A percentile compares a stretch with the other conserved stretches of the same genome.
phyloP scores from a whole-genome alignment of 108 stramenopile genomes.

The Epithemia pelagica region DNA sequence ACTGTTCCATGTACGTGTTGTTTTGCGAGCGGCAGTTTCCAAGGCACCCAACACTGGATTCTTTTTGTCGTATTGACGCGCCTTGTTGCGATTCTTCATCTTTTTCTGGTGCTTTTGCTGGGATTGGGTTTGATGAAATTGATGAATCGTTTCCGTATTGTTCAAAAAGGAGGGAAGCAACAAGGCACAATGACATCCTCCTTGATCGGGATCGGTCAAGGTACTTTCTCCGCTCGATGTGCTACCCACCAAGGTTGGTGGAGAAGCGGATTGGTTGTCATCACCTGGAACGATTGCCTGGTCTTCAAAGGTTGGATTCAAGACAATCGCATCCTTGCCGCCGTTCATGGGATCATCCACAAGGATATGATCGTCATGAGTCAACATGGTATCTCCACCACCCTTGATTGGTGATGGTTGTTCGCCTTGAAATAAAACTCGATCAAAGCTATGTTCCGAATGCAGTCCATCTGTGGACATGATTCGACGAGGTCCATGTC shows the following conservation, averaged over 20 bases:
- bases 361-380: too few relatives aligned
- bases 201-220: background rate
- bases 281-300: background rate
- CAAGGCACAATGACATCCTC: background rate
- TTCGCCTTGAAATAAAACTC: background rate
- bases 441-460: background rate
- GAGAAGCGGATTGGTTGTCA: background rate
- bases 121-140: background rate
- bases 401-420: background rate
- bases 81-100: background rate
- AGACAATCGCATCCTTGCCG: background rate
- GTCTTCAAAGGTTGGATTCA: background rate
- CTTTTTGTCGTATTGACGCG: background rate
- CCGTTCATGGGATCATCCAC: too few relatives aligned
- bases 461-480: background rate
- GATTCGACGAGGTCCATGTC: background rate
- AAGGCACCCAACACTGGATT: background rate
- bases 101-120: background rate
- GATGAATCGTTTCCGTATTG: background rate
- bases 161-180: background rate
- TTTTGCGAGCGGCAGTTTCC: background rate
- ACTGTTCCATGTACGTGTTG: background rate
- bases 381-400: too few relatives aligned
- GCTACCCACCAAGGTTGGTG: background rate
- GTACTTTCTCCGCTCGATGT: background rate